Evolutionary conservation across 306 rosid genomes (phyloP), one percentile per base, ranked within the genome.

Genomic region (Vicia sativa): DNA sequence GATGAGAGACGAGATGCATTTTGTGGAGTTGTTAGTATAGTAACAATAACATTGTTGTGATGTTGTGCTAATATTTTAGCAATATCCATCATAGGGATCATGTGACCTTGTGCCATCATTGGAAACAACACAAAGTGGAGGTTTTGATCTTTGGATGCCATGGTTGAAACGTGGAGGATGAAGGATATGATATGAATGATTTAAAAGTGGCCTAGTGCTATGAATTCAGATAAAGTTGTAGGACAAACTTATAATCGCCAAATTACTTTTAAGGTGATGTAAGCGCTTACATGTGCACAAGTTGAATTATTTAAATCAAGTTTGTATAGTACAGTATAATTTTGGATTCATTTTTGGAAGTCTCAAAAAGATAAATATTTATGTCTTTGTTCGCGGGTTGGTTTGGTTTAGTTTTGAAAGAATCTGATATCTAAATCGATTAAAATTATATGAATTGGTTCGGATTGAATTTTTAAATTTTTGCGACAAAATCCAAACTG

Each of bases 71-170:
- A 78, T 29, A 89, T 71, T 53, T 77, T 83, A 9, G 90, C 96
- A 46, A 89, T 76, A 78, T 89, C 97, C 41, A 87, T 79, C 97
- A 90, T 82, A 3, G 97, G 97, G 28, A 82, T 87, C 95, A 90
- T 87, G 58, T 91, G 97, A 63, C 96, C 96, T 75, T 80, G 96
- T 3, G 97, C 97, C 96, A 91, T 83, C 15, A 87, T 67, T 1
- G 97, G 96, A 49, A 89, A 59, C 7, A 91, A 29, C 0, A 89
- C 88, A 14, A 85, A 82, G 80, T 91, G 96, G 23, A 79, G 82
- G 26, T 73, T 82, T 0, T 39, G 23, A 31, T 23, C 59, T 65
- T 68, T 26, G 15, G 78, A 79, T 61, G 54, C 78, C 89, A 84
- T 84, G 70, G 39, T 35, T 4, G 54, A 7, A 54, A 62, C 14